phyloP scores from a whole-genome alignment of 495 filamentous ascomycete species.

The Neurospora hispaniola region DNA sequence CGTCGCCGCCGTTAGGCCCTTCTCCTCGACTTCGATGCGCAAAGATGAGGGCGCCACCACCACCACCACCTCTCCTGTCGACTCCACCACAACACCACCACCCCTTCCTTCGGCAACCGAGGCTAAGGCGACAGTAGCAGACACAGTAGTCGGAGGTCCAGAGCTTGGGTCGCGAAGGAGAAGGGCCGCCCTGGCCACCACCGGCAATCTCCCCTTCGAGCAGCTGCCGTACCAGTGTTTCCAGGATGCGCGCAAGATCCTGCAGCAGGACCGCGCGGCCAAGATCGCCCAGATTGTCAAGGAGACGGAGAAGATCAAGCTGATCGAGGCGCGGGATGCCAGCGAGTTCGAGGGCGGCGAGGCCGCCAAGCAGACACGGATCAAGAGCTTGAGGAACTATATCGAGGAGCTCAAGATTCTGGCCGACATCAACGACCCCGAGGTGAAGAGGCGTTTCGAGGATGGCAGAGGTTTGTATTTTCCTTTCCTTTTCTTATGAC shows the following conservation, averaged over 20 bases:
- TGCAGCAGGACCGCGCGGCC: slow-evolving; percentile 68
- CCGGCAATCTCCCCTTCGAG: slow-evolving; percentile 74
- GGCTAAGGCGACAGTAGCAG: neutral
- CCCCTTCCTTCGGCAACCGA: neutral
- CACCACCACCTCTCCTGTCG: slow-evolving; percentile 1
- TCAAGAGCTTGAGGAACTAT: slow-evolving; percentile 60
- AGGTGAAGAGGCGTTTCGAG: slow-evolving; percentile 91
- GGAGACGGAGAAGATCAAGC: slow-evolving; percentile 48
- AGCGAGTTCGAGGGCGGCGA: slow-evolving; percentile 49
- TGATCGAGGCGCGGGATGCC: slow-evolving; percentile 45
- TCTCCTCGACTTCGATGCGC: slow-evolving; percentile 32
- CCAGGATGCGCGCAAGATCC: slow-evolving; percentile 82
- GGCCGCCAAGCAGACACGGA: slow-evolving; percentile 47
- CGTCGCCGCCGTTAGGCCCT: slow-evolving; percentile 31
- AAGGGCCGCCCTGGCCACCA: slow-evolving; percentile 59
- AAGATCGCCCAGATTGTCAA: slow-evolving; percentile 60
- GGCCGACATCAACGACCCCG: slow-evolving; percentile 90
- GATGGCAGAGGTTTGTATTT: slow-evolving; percentile 66
- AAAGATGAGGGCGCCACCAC: slow-evolving; percentile 30
- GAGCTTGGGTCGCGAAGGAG: slow-evolving; percentile 76
- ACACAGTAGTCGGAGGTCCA: slow-evolving; percentile 12
- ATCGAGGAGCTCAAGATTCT: slow-evolving; percentile 76
- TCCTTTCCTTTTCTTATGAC: neutral
- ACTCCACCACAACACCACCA: neutral
- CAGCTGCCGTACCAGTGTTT: slow-evolving; percentile 93